A percentile compares a stretch with the other conserved stretches of the same genome.
Conservation (phyloP, 1,284 basidiomycete genomes). For the Butyriboletus appendiculatus region DNA sequence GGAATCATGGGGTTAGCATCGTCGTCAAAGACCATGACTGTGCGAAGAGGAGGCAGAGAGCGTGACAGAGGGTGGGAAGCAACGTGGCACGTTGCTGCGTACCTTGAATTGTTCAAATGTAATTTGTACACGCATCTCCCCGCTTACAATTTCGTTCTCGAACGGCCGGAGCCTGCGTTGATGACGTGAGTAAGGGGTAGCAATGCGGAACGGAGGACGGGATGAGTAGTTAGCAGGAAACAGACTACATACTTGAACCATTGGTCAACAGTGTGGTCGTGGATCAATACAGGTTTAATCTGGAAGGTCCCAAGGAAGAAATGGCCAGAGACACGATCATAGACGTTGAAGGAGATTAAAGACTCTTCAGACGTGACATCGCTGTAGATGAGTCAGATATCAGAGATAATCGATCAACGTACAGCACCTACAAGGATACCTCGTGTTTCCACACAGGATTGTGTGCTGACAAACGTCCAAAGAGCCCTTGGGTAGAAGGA, state of each 20-base stretch:
- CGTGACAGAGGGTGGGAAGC: constrained; percentile 26
- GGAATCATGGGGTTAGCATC: constrained; percentile 12
- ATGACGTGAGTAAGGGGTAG: constrained; percentile 14
- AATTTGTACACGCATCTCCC: constrained; percentile 94
- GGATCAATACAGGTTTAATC: constrained; percentile 86
- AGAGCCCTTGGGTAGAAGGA: constrained; percentile 50
- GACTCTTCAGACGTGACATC: constrained; percentile 94
- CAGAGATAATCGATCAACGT: constrained; percentile 10
- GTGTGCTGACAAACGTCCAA: constrained; percentile 68
- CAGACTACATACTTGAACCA: constrained; percentile 83
- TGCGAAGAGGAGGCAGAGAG: constrained; percentile 18
- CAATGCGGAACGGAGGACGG: background rate
- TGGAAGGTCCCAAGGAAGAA: constrained; percentile 92
- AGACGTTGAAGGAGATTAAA: constrained; percentile 88
- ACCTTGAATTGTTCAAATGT: constrained; percentile 92
- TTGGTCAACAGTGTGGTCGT: constrained; percentile 95
- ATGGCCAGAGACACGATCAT: constrained; percentile 88
- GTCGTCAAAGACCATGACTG: constrained; percentile 22
- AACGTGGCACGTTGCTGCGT: constrained; percentile 19
- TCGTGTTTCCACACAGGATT: constrained; percentile 99
- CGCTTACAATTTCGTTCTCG: constrained; percentile 81
- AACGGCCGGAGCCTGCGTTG: constrained; percentile 67
- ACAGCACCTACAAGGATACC: constrained; percentile 84
- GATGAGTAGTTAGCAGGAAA: background rate
- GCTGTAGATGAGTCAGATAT: constrained; percentile 45